These are phyloP conservation scores for Oehlia diaphana DNA, from an alignment of 192 early-diverging fungal genomes.

Conservation along the genomic window DNA sequence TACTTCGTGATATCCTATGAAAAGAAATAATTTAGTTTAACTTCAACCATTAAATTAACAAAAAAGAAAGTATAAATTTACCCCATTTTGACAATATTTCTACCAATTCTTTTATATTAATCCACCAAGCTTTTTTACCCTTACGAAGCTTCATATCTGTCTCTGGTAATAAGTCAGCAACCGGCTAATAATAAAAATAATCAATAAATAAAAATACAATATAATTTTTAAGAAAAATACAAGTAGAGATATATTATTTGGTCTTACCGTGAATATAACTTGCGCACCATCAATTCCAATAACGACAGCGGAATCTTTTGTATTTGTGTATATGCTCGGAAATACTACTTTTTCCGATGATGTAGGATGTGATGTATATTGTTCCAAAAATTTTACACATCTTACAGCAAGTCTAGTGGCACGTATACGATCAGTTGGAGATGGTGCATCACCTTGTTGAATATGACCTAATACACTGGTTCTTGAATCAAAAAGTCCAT, in stretches of 20 bases:
- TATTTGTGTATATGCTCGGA: slow-evolving; percentile 62
- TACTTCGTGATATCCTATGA: slow-evolving; percentile 1
- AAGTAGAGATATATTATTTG: background rate
- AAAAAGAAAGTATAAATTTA: slow-evolving; percentile 20
- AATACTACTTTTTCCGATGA: slow-evolving; percentile 43
- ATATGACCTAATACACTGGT: slow-evolving; percentile 92
- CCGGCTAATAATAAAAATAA: slow-evolving; percentile 39
- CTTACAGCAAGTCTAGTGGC: slow-evolving; percentile 84
- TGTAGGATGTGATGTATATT: slow-evolving; percentile 51
- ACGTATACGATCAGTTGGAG: slow-evolving; percentile 94
- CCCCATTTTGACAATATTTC: slow-evolving; percentile 64
- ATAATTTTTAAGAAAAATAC: background rate
- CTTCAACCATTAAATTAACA: background rate
- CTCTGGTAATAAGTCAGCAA: slow-evolving; percentile 60
- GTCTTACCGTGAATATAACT: slow-evolving; percentile 61
- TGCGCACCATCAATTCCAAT: slow-evolving; percentile 82
- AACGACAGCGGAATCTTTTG: slow-evolving; percentile 63
- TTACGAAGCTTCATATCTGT: slow-evolving; percentile 84
- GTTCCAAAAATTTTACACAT: slow-evolving; percentile 82
- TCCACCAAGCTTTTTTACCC: slow-evolving; percentile 73
- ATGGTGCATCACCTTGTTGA: slow-evolving; percentile 92
- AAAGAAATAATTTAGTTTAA: background rate
- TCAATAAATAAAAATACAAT: background rate
- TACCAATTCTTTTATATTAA: slow-evolving; percentile 53
- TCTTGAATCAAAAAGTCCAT: slow-evolving; percentile 85